Base-by-base conservation (phyloP, 495 filamentous ascomycete genomes). In the Podospora fimiseda region DNA sequence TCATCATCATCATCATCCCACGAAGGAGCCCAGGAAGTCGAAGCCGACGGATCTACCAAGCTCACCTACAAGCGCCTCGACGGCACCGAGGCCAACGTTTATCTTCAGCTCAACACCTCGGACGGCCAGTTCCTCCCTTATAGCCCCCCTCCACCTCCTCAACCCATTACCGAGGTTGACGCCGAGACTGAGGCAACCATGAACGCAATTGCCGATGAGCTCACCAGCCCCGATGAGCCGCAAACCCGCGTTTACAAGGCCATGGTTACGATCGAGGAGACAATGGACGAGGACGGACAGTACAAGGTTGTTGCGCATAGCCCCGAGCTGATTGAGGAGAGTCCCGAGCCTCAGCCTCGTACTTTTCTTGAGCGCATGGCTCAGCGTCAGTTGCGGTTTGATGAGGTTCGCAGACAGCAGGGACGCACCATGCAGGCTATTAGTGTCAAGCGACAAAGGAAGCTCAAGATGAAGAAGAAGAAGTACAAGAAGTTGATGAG, bases 391-490 rank as follows among this genome's bases (percentile, higher is more conserved):
- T 58, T 75, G 48, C 70, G 70, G 16, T 72, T 65, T 56, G 75
- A 79, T 48, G 73, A 77, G 27, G 69, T 69, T 15, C 62, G 67
- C 49, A 67, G 68, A 20, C 59, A 64, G 23, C 66, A 70, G 46
- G 58, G 60, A 37, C 63, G 62, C 20, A 70, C 72, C 59, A 76
- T 78, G 76, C 71, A 80, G 23, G 74, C 84, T 15, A 87, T 99
- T 60, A 93, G 88, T 69, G 93, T 96, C 53, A 86, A 83, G 71
- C 78, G 94, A 70, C 86, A 90, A 56, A 78, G 90, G 62, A 89
- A 88, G 72, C 72, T 91, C 66, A 95, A 92, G 82, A 98, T 98
- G 91, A 98, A 98, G 88, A 98, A 97, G 79, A 91, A 97, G 76
- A 98, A 98, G 82, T 94, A 95, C 70, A 97, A 96, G 92, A 97